Evolutionary conservation across 2,329 filamentous ascomycete species (phyloP).

Genomic region (Nakataea oryzae): DNA sequence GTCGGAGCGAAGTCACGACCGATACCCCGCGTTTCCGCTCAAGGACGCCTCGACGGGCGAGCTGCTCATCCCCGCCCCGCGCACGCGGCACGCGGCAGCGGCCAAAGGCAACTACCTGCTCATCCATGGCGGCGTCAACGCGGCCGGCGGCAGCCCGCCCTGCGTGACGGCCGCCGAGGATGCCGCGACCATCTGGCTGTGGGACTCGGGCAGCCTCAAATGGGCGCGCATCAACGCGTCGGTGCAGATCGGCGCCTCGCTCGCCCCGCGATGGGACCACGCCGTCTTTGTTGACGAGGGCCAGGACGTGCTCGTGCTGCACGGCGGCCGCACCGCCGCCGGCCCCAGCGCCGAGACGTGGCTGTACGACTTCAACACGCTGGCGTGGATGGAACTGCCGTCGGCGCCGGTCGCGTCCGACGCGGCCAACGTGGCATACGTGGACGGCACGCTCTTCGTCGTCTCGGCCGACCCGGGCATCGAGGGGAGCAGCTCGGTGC

Average conservation of each 20-base stretch:
- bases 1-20: conserved; percentile 20
- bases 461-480: background rate
- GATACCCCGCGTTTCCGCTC: conserved; percentile 19
- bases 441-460: conserved; percentile 30
- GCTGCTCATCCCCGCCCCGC: conserved; percentile 18
- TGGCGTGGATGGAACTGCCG: conserved; percentile 39
- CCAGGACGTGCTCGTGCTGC: conserved; percentile 35
- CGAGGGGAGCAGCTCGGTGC: conserved; percentile 2
- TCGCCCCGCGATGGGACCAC: conserved; percentile 20
- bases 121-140: conserved; percentile 24
- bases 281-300: conserved; percentile 23
- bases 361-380: conserved; percentile 35
- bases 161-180: conserved; percentile 17
- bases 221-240: conserved; percentile 21
- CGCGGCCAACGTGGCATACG: conserved; percentile 26
- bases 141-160: conserved; percentile 9
- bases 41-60: conserved; percentile 16
- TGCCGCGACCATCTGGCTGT: conserved; percentile 22
- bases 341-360: conserved; percentile 30
- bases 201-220: conserved; percentile 21
- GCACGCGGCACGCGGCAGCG: conserved; percentile 24
- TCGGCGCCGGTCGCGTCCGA: conserved; percentile 23
- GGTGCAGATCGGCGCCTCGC: conserved; percentile 18
- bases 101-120: conserved; percentile 19
- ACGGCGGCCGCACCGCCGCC: conserved; percentile 26